Base-by-base conservation (phyloP, 768 basidiomycete genomes). In the Boletus barrowsii region DNA sequence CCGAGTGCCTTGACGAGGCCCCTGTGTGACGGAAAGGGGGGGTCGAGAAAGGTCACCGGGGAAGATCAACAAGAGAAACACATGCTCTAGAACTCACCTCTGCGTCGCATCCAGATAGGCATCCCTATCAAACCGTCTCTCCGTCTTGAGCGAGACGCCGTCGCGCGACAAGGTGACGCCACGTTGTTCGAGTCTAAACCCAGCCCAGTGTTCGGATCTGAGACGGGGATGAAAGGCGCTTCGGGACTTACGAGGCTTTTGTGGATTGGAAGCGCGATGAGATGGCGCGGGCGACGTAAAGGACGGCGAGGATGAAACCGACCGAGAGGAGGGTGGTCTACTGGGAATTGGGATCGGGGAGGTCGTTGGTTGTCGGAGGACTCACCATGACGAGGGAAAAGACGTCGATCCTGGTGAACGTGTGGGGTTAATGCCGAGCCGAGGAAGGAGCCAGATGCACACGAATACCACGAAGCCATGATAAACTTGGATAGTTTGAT, bases 81-180 rank as follows among this genome's bases (percentile, higher is more conserved):
- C 2, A 41, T 17, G n/a, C n/a, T n/a, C n/a, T n/a, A n/a, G n/a
- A n/a, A 15, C 50, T 48, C 30, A 87, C 87, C 87, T 73, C 63
- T 88, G 88, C 15, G 87, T 88, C 8, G 86, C 85, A 62, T 88
- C 86, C 4, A 89, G 72, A 55, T 89, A 89, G 40, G 80, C 77
- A 49, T 86, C 81, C 39, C 83, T 74, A 55, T 82, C 81, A 57
- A 85, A 78, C 7, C 78, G 76, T 54, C 76, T 79, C 20, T 75
- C 66, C 1, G 86, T 89, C 70, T 86, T 87, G 41, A 90, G 74
- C 0, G 84, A 79, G 13, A 89, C 75, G 4, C 88, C 88, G 4
- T 73, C 72, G n/a, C 75, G 68, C 1, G 85, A 83, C 43, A 89
- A 68, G 30, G 81, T 69, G 46, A 83, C 70, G 9, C 87, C 87